A percentile compares a stretch with the other conserved stretches of the same genome.
Evolutionary conservation across 2,329 filamentous ascomycete species (phyloP).

Genomic region (Corniculantispora saksenae): DNA sequence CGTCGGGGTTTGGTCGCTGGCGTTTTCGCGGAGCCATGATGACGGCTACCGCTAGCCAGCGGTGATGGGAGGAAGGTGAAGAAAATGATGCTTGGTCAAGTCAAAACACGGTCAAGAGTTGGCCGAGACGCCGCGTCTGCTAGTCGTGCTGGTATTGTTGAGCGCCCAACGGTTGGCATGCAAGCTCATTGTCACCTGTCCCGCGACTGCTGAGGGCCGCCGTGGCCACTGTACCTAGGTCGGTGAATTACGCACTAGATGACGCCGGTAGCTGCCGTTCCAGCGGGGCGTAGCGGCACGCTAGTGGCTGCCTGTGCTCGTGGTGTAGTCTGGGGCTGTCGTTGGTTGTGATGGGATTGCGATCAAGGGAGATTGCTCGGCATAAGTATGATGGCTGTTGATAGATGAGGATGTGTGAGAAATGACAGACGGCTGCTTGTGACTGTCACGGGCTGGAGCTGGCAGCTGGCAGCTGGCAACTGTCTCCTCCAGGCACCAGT

Average conservation of each 20-base stretch:
- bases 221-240: background rate
- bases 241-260: background rate
- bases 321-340: background rate
- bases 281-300: background rate
- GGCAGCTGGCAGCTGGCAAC: too few relatives aligned
- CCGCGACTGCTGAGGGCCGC: background rate
- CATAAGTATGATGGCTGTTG: background rate
- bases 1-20: slow-evolving; percentile 32
- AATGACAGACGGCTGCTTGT: background rate
- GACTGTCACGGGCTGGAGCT: background rate
- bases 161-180: slow-evolving; percentile 9
- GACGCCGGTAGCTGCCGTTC: background rate
- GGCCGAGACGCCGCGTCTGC: background rate
- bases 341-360: background rate
- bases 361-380: too few relatives aligned
- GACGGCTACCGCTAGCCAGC: background rate
- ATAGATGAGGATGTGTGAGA: background rate
- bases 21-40: slow-evolving; percentile 37
- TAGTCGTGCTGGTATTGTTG: slow-evolving; percentile 8
- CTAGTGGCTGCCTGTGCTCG: slow-evolving; percentile 1
- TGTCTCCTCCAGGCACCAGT: too few relatives aligned
- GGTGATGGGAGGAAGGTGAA: background rate
- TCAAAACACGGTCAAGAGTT: slow-evolving; percentile 3
- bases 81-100: background rate
- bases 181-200: slow-evolving; percentile 4